Percentiles rank a stretch among this genome's conserved stretches.
Conservation (phyloP, 176 grass and related monocot genomes). For the Stipa capillata region DNA sequence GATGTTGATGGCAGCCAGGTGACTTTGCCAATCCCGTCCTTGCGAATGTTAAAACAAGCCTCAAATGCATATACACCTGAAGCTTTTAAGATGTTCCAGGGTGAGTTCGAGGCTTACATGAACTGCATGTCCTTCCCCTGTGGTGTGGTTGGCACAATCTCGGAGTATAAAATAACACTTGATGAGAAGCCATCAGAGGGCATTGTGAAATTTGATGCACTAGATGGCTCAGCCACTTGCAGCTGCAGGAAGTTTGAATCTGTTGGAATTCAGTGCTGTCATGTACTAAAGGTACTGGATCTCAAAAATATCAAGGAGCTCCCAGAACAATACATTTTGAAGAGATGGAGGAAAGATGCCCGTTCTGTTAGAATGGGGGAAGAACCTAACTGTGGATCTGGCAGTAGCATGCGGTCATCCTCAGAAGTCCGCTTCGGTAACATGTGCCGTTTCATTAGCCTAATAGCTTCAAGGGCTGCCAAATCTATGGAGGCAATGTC, state of each 20-base stretch:
- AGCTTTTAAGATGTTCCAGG: conserved; percentile 74
- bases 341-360: conserved; percentile 83
- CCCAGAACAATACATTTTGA: conserved; percentile 79
- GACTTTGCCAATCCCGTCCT: conserved; percentile 58
- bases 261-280: conserved; percentile 71
- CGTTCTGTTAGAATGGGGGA: conserved; percentile 33
- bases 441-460: conserved; percentile 59
- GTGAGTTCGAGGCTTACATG: conserved; percentile 88
- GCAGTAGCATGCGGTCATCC: conserved; percentile 19
- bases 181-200: conserved; percentile 63
- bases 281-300: conserved; percentile 83
- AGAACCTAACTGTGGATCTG: conserved; percentile 25
- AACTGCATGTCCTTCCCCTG: conserved; percentile 72
- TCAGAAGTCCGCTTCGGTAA: conserved; percentile 36
- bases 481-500: conserved; percentile 58
- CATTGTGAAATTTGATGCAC: conserved; percentile 62
- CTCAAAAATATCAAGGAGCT: conserved; percentile 94
- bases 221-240: conserved; percentile 64
- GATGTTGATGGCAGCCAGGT: conserved; percentile 50
- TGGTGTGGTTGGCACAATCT: conserved; percentile 39
- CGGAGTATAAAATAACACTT: conserved; percentile 66
- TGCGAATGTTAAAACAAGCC: conserved; percentile 68
- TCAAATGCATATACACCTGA: conserved; percentile 75
- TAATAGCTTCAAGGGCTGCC: conserved; percentile 74
- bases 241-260: conserved; percentile 79